Conservation (phyloP, 371 early-diverging fungal species). For the Mortierella sp. region DNA sequence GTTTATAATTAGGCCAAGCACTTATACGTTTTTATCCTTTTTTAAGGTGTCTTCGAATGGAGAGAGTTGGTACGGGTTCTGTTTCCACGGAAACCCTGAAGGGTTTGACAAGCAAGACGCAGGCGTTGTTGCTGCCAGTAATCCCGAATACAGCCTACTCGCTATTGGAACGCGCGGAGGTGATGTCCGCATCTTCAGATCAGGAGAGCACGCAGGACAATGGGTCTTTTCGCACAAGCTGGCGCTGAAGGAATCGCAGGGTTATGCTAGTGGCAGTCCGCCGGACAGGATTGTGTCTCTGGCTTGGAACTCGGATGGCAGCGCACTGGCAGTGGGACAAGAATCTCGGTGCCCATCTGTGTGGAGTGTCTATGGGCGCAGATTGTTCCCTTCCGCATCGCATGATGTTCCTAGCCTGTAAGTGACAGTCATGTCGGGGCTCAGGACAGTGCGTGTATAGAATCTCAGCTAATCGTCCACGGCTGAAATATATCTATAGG, state of each 20-base stretch:
- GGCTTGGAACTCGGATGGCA: conserved; percentile 84
- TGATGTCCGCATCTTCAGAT: conserved; percentile 48
- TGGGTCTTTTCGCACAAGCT: conserved; percentile 54
- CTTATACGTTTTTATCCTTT: background rate
- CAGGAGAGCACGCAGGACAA: conserved; percentile 53
- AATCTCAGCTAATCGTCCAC: no score
- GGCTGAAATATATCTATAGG: no score
- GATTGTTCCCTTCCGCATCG: conserved; percentile 69
- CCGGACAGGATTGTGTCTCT: conserved; percentile 54
- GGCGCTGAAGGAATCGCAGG: conserved; percentile 46
- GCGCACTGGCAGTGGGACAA: conserved; percentile 80
- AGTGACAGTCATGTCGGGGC: background rate
- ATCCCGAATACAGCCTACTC: conserved; percentile 46
- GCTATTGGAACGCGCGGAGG: conserved; percentile 56
- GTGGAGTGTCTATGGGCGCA: conserved; percentile 85
- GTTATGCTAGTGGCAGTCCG: conserved; percentile 34
- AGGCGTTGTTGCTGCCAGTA: conserved; percentile 55
- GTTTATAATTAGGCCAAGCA: no score
- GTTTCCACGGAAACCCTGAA: conserved; percentile 54
- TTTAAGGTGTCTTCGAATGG: conserved; percentile 34
- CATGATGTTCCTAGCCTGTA: conserved; percentile 61
- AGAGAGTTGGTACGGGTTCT: conserved; percentile 55
- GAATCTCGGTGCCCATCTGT: conserved; percentile 71
- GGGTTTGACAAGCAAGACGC: conserved; percentile 56
- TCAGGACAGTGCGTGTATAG: no score